Evolutionary conservation across 352 stramenopile genomes (phyloP).

Genomic region (Phytophthora sp.): DNA sequence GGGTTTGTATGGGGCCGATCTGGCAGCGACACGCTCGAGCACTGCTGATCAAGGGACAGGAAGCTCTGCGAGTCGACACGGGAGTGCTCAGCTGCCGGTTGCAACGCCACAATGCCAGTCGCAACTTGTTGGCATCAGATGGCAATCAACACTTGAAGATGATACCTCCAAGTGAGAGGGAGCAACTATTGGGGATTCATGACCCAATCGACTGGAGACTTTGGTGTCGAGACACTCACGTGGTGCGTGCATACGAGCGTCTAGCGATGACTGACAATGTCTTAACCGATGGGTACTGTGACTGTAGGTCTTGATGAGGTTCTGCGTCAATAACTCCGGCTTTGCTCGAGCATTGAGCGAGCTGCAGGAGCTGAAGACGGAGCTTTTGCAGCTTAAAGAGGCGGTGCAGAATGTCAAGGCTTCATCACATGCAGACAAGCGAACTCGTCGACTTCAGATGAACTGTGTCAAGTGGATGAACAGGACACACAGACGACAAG

Average conservation of each 20-base stretch:
- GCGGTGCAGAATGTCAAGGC: slow-evolving; percentile 54
- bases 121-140: slow-evolving; percentile 32
- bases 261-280: too few relatives aligned
- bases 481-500: slow-evolving; percentile 52
- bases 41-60: slow-evolving; percentile 35
- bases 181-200: slow-evolving; percentile 3
- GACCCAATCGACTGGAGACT: slow-evolving; percentile 52
- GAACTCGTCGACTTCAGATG: slow-evolving; percentile 61
- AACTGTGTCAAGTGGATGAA: slow-evolving; percentile 77
- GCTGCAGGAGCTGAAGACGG: slow-evolving; percentile 53
- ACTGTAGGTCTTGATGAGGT: slow-evolving; percentile 40
- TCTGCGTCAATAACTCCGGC: slow-evolving; percentile 36
- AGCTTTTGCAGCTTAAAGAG: slow-evolving; percentile 55
- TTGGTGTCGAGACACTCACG: slow-evolving; percentile 61
- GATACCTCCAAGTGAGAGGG: neutral
- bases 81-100: slow-evolving; percentile 35
- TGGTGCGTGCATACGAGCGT: slow-evolving; percentile 49
- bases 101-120: slow-evolving; percentile 40
- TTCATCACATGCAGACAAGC: slow-evolving; percentile 56
- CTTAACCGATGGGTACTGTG: too few relatives aligned
- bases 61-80: slow-evolving; percentile 18
- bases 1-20: slow-evolving; percentile 44
- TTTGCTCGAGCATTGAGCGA: slow-evolving; percentile 50
- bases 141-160: neutral
- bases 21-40: slow-evolving; percentile 46